Base-by-base conservation (phyloP, 2,329 filamentous ascomycete species). In the Amauroascus niger region DNA sequence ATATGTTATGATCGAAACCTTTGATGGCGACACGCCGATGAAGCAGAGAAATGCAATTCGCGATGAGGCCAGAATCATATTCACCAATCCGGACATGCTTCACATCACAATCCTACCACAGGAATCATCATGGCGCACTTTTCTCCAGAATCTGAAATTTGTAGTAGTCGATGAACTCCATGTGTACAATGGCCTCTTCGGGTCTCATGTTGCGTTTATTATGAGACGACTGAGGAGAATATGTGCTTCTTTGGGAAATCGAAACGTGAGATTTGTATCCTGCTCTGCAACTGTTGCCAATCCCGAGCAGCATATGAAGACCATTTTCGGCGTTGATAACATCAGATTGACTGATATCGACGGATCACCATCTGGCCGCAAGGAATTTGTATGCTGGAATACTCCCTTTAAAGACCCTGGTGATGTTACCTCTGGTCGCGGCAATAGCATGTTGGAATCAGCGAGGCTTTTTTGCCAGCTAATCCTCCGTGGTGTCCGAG, bases 371-470 rank as follows among this genome's bases (percentile, higher is more conserved):
- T 88, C 88, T 5, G 88, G 91, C 0, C 79, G 88, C 20, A 97
- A 97, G 66, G 91, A 97, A 63, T 97, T 97, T 55, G 65, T 98
- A 6, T 97, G 90, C 68, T 98, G 93, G 93, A 97, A 98, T 62
- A 96, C 91, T 0, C 93, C 93, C 0, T 95, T 82, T 69, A 94
- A 89, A 66, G 91, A 96, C 61, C 88, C 91, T 0, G 79, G 78
- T 0, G 91, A 97, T 68, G 87, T 89, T 7, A 82, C 86, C 0
- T 95, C 88, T 62, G 91, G 93, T 1, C 81, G 93, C 55, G 88
- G 87, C 13, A 88, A 88, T 65, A 83, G 84, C 2, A 82, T 94
- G 66, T 79, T 81, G 3, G 91, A 98, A 69, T 86, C 88, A n/a
- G 88, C 93, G 1, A 83, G 87, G 41, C 72, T 98, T 0, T 95